Evolutionary conservation across 129 eudicot species (phyloP).

Genomic region (Saposhnikovia divaricata): DNA sequence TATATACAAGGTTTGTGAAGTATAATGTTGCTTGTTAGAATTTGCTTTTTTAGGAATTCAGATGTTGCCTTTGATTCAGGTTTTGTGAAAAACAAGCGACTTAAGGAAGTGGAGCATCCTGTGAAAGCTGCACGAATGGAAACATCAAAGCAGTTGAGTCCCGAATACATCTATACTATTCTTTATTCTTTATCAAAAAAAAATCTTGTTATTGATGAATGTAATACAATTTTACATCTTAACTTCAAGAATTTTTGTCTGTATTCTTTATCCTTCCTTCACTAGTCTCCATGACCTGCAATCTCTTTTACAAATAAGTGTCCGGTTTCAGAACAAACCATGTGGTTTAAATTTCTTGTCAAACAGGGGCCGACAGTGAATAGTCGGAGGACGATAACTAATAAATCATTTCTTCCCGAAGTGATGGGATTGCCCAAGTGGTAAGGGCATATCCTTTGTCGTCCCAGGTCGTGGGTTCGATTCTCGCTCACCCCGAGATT

Average conservation of each 20-base stretch:
- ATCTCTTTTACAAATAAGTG: not conserved
- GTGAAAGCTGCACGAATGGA: slow-evolving; percentile 61
- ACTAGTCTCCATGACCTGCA: not conserved
- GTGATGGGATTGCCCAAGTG: no score
- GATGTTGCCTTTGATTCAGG: slow-evolving; percentile 26
- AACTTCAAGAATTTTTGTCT: not conserved
- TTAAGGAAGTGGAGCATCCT: slow-evolving; percentile 59
- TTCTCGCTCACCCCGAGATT: no score
- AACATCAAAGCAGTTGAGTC: slow-evolving; percentile 67
- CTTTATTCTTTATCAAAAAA: not conserved
- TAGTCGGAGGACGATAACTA: not conserved
- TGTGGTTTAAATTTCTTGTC: not conserved
- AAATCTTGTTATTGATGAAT: not conserved
- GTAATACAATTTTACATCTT: not conserved
- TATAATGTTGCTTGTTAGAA: not conserved
- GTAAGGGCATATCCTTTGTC: no score
- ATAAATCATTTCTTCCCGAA: not conserved
- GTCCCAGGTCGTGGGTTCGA: no score
- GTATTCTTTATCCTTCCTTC: not conserved
- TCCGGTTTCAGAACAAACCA: not conserved
- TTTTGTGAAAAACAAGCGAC: slow-evolving; percentile 75
- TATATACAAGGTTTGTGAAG: not conserved
- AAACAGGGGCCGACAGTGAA: not conserved
- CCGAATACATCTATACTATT: not conserved
- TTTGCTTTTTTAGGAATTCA: slow-evolving; percentile 8